These are phyloP conservation scores for Hypoxylon fragiforme DNA, from an alignment of 495 filamentous ascomycete genomes.

Conservation along the genomic window DNA sequence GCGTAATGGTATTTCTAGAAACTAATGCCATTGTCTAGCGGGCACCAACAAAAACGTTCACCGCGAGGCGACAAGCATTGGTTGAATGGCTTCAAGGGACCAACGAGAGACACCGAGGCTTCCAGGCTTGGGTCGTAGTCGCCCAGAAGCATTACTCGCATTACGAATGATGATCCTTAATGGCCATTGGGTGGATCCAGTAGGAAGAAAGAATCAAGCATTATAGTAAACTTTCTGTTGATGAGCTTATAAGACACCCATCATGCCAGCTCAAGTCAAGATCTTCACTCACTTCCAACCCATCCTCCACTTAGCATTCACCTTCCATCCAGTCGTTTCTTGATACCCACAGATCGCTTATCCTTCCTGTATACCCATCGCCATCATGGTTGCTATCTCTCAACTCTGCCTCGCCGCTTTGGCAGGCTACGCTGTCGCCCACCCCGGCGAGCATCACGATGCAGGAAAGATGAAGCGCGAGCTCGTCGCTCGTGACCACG, in stretches of 20 bases:
- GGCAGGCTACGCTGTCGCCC: constrained; percentile 34
- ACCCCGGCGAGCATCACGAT: constrained; percentile 44
- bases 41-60: neutral
- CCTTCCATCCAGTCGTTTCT: constrained; percentile 7
- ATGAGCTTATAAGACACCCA: constrained; percentile 1
- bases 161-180: constrained; percentile 8
- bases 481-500: constrained; percentile 39
- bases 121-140: neutral
- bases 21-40: constrained; percentile 1
- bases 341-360: too few relatives aligned
- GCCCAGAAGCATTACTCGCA: constrained; percentile 12
- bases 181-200: constrained; percentile 1
- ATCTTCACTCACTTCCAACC: neutral
- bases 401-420: constrained; percentile 31
- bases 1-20: constrained; percentile 15
- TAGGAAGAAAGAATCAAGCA: neutral
- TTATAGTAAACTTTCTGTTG: constrained; percentile 1
- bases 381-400: constrained; percentile 37
- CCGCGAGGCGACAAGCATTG: neutral
- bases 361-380: neutral
- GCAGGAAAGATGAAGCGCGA: constrained; percentile 38
- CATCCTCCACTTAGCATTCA: neutral
- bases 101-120: neutral
- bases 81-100: neutral
- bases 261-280: neutral